Percentiles rank a stretch among this genome's conserved stretches.
Conservation (phyloP, 2,329 filamentous ascomycete genomes). For the Zymoseptoria tritici region DNA sequence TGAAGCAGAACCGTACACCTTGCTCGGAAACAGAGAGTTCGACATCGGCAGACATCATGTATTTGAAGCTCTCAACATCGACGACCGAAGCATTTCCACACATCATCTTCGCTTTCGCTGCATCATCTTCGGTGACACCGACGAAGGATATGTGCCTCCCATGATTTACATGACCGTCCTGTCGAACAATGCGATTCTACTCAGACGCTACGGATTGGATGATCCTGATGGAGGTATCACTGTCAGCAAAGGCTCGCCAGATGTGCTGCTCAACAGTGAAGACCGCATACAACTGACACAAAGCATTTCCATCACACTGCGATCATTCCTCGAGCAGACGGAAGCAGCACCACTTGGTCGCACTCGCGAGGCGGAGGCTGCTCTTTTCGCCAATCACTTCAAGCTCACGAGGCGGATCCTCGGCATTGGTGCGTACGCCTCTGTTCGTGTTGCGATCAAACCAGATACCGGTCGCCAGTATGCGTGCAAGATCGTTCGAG, state of each 20-base stretch:
- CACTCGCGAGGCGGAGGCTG: conserved; percentile 3
- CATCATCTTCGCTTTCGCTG: conserved; percentile 41
- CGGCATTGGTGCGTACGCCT: conserved; percentile 48
- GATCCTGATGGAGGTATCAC: conserved; percentile 22
- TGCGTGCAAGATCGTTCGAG: conserved; percentile 58
- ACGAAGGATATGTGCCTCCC: conserved; percentile 32
- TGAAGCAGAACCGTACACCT: not conserved
- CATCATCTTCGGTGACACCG: conserved; percentile 38
- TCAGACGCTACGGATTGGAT: conserved; percentile 27
- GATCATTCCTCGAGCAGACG: not conserved
- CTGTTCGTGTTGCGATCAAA: conserved; percentile 50
- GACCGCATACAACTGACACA: conserved; percentile 34
- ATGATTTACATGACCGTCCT: conserved; percentile 42
- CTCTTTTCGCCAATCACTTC: conserved; percentile 43
- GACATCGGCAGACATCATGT: conserved; percentile 27
- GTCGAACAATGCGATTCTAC: conserved; percentile 37
- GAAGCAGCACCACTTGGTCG: not conserved
- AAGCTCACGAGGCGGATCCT: conserved; percentile 44
- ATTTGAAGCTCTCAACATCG: conserved; percentile 14
- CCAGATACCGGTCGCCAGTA: conserved; percentile 50
- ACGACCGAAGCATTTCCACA: conserved; percentile 36
- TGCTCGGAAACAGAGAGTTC: conserved; percentile 17
- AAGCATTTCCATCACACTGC: conserved; percentile 25
- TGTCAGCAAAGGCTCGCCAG: conserved; percentile 24
- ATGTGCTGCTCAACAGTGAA: conserved; percentile 38